A percentile compares a stretch with the other conserved stretches of the same genome.
Evolutionary conservation across 176 grass and related monocot genomes (phyloP).

Genomic region (Hordeum marinum): DNA sequence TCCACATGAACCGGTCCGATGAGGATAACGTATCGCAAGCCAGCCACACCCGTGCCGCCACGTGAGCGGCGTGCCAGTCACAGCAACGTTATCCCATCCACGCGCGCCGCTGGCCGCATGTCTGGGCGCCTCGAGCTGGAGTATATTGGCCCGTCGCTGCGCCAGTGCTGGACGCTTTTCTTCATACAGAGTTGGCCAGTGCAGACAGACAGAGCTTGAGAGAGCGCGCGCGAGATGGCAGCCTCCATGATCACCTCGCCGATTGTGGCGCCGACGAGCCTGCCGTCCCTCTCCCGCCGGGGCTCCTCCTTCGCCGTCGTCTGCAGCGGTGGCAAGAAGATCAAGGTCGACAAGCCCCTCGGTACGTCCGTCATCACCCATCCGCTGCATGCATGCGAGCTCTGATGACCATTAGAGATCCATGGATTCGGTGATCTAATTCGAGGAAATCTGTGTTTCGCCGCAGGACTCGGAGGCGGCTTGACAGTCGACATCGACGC

Average conservation of each 20-base stretch:
- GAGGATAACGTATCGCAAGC: conserved; percentile 53
- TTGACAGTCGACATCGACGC: conserved; percentile 45
- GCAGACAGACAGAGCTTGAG: background rate
- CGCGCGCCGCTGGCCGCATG: background rate
- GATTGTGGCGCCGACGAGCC: conserved; percentile 40
- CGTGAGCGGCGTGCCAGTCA: conserved; percentile 13
- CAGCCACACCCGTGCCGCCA: conserved; percentile 17
- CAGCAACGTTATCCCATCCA: conserved; percentile 29
- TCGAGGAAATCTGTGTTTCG: background rate
- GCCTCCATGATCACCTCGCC: conserved; percentile 51
- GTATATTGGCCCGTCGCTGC: conserved; percentile 25
- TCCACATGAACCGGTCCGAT: no score
- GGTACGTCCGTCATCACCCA: conserved; percentile 18
- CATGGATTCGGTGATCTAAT: background rate
- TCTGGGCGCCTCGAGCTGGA: conserved; percentile 10
- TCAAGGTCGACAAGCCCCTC: conserved; percentile 67
- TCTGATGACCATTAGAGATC: background rate
- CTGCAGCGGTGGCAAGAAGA: conserved; percentile 58
- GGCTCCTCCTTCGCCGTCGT: conserved; percentile 42
- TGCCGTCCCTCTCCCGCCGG: conserved; percentile 46
- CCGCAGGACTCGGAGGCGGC: conserved; percentile 44
- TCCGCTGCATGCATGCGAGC: background rate
- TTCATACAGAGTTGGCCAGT: background rate
- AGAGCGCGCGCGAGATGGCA: conserved; percentile 36
- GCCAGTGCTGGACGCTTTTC: background rate